Base-by-base conservation (phyloP, 2,329 filamentous ascomycete species). In the Xylaria multiplex region DNA sequence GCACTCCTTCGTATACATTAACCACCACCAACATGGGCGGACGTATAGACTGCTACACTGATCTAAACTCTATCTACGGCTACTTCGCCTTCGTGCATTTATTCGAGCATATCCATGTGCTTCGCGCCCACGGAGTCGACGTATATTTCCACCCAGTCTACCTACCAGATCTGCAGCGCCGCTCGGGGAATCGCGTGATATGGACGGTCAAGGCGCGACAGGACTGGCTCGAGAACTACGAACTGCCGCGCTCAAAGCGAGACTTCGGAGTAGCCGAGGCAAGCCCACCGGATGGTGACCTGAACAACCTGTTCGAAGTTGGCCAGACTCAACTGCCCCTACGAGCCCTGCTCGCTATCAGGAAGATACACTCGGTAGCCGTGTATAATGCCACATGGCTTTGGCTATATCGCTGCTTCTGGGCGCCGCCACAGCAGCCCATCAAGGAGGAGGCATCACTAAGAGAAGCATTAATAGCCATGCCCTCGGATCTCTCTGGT, bases 111-210 rank as follows among this genome's bases (percentile, higher is more conserved):
- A 14, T 58, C 13, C 37, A 52, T 0, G 11, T 30, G 16, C 59
- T 63, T 1, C 27, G n/a, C 37, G 52, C 59, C 2, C 59, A 66
- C 37, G 53, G 59, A 13, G 59, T 66, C 27, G 35, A 32, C 11
- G 48, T 63, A 22, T 54, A 56, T 27, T 66, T 66, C 59, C 64
- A 66, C 42, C 59, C 64, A 16, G 46, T 63, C n/a, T 66, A 66
- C 42, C 53, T 66, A 0, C 59, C 64, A 3, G 52, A 67, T 13
- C 56, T 60, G 1, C 65, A 60, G 24, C 55, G 35, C 1, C 61
- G 52, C 2, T 66, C 60, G 3, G 64, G 60, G 14, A 64, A 66
- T 24, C 61, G 56, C 2, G 61, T 64, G 3, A 67, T 67, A 59
- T 64, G 61, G 65, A 52, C 65, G 0, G 65, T 67, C 32, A 60